Evolutionary conservation across 352 stramenopile species (phyloP).

Genomic region (Pythium rishiriense): DNA sequence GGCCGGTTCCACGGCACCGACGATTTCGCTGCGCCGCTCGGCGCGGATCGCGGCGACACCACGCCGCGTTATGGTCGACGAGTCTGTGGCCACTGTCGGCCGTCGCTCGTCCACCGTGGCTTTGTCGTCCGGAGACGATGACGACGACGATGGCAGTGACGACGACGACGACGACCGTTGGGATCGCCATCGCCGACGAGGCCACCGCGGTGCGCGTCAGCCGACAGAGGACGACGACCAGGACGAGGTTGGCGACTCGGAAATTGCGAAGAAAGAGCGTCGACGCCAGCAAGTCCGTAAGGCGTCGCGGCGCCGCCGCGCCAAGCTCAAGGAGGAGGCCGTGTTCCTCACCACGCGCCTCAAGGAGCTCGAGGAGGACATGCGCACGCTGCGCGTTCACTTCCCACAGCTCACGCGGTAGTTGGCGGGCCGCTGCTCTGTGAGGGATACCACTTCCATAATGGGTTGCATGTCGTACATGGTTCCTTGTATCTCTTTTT

Average conservation of each 20-base stretch:
- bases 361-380: constrained; percentile 7
- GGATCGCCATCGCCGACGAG: background rate
- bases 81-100: background rate
- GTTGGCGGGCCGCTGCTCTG: background rate
- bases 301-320: constrained; percentile 7
- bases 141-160: constrained; percentile 5
- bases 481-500: too few relatives aligned
- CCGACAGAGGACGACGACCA: background rate
- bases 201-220: too few relatives aligned
- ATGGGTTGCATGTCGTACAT: too few relatives aligned
- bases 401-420: constrained; percentile 3
- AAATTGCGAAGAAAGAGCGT: constrained; percentile 10
- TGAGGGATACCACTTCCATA: background rate
- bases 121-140: constrained; percentile 4
- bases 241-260: too few relatives aligned
- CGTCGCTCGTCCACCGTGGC: background rate
- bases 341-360: constrained; percentile 5
- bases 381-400: background rate
- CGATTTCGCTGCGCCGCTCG: background rate
- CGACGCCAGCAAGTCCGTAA: constrained; percentile 13
- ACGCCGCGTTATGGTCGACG: background rate
- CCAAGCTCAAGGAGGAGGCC: constrained; percentile 13
- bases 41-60: constrained; percentile 6
- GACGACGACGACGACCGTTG: background rate
- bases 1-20: too few relatives aligned